phyloP scores from a whole-genome alignment of 176 grass and related monocot genomes.

The Miscanthus lutarioriparius region DNA sequence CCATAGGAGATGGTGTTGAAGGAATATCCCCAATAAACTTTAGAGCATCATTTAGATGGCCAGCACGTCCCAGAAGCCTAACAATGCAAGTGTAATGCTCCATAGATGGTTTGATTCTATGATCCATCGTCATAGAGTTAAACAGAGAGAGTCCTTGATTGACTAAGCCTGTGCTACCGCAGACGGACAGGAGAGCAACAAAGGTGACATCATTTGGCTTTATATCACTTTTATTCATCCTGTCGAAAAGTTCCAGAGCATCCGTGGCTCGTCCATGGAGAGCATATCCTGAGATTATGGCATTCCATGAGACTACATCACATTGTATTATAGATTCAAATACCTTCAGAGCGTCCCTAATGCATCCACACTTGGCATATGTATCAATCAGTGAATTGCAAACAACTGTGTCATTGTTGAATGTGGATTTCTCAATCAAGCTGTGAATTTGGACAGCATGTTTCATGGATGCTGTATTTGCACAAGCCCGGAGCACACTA shows the following conservation, averaged over 20 bases:
- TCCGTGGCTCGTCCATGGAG: conserved; percentile 38
- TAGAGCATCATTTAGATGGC: conserved; percentile 40
- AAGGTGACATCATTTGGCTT: conserved; percentile 46
- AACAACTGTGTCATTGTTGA: conserved; percentile 52
- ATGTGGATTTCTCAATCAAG: conserved; percentile 66
- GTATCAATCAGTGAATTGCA: conserved; percentile 78
- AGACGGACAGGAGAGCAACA: conserved; percentile 48
- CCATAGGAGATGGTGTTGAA: conserved; percentile 48
- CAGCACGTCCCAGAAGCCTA: conserved; percentile 53
- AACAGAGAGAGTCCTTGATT: conserved; percentile 39
- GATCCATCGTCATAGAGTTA: conserved; percentile 41
- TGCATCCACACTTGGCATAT: conserved; percentile 77
- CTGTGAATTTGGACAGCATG: conserved; percentile 62
- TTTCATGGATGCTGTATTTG: conserved; percentile 51
- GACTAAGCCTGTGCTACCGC: conserved; percentile 44
- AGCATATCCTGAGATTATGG: conserved; percentile 47
- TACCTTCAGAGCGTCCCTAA: conserved; percentile 57
- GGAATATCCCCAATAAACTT: conserved; percentile 51
- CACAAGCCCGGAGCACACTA: conserved; percentile 69
- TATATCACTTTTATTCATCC: conserved; percentile 39
- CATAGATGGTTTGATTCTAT: conserved; percentile 46
- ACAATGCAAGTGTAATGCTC: conserved; percentile 61
- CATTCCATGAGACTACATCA: conserved; percentile 51
- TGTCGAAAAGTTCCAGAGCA: conserved; percentile 41
- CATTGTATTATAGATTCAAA: conserved; percentile 38